phyloP scores from a whole-genome alignment of 371 early-diverging fungal genomes.

The Chytridium lagenaria region DNA sequence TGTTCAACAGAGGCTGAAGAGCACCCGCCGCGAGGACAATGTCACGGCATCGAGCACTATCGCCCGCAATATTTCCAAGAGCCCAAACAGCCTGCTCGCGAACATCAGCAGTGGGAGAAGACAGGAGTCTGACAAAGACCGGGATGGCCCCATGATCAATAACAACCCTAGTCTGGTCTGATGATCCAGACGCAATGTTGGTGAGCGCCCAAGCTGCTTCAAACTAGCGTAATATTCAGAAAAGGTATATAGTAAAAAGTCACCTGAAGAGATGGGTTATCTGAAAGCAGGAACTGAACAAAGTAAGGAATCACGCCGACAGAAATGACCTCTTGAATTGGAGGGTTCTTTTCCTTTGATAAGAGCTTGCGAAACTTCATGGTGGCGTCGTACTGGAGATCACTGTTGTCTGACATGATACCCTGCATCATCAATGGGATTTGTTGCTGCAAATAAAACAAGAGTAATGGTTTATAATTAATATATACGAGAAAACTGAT shows the following conservation, averaged over 20 bases:
- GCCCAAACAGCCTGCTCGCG: slow-evolving; percentile 99
- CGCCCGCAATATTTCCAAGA: slow-evolving; percentile 99
- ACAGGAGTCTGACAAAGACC: slow-evolving; percentile 89
- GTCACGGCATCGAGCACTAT: slow-evolving; percentile 95
- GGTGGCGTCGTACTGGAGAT: slow-evolving; percentile 85
- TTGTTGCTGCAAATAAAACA: slow-evolving; percentile 64
- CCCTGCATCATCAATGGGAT: slow-evolving; percentile 77
- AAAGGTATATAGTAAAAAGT: too few relatives aligned
- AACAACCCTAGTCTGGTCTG: slow-evolving; percentile 94
- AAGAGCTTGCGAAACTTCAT: slow-evolving; percentile 97
- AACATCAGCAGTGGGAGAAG: slow-evolving; percentile 86
- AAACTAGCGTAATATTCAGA: too few relatives aligned
- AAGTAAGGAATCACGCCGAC: slow-evolving; percentile 95
- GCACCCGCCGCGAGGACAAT: slow-evolving; percentile 89
- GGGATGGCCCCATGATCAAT: slow-evolving; percentile 94
- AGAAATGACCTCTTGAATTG: slow-evolving; percentile 96
- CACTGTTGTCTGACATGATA: slow-evolving; percentile 75
- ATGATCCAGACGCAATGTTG: slow-evolving; percentile 99
- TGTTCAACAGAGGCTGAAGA: slow-evolving; percentile 77
- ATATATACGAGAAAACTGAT: too few relatives aligned
- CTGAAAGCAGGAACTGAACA: slow-evolving; percentile 88
- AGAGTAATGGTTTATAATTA: too few relatives aligned
- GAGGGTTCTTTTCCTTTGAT: slow-evolving; percentile 87
- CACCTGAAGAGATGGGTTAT: slow-evolving; percentile 85
- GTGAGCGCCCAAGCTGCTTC: slow-evolving; percentile 99